phyloP scores from a whole-genome alignment of 176 grass and related monocot genomes.

The Carex pumila region DNA sequence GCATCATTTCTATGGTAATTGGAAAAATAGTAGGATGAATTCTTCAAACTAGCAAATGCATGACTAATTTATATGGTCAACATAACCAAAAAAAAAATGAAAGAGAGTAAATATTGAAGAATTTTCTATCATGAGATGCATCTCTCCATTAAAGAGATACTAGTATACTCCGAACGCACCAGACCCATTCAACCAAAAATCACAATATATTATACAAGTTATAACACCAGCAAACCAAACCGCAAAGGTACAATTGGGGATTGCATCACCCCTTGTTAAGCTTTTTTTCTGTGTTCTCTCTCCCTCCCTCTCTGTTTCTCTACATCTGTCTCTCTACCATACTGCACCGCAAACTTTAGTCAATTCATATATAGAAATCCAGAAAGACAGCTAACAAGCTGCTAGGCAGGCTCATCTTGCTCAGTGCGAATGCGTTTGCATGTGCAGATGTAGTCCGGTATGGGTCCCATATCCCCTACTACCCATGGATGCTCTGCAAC shows the following conservation, averaged over 20 bases:
- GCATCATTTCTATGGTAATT: background rate
- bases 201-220: background rate
- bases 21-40: background rate
- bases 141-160: background rate
- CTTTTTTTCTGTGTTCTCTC: background rate
- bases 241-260: background rate
- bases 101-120: background rate
- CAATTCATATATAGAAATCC: background rate
- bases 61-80: background rate
- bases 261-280: background rate
- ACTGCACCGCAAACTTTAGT: background rate
- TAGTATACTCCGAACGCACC: background rate
- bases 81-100: background rate
- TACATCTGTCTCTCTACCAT: background rate
- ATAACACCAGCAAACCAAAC: background rate
- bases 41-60: background rate
- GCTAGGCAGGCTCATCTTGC: background rate
- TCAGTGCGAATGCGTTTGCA: conserved; percentile 26
- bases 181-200: background rate
- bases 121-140: background rate
- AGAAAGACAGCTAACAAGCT: background rate
- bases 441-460: conserved; percentile 49
- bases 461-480: conserved; percentile 42
- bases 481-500: conserved; percentile 76
- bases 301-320: background rate